Conservation (phyloP, 306 rosid genomes). For the Castanopsis chinensis region DNA sequence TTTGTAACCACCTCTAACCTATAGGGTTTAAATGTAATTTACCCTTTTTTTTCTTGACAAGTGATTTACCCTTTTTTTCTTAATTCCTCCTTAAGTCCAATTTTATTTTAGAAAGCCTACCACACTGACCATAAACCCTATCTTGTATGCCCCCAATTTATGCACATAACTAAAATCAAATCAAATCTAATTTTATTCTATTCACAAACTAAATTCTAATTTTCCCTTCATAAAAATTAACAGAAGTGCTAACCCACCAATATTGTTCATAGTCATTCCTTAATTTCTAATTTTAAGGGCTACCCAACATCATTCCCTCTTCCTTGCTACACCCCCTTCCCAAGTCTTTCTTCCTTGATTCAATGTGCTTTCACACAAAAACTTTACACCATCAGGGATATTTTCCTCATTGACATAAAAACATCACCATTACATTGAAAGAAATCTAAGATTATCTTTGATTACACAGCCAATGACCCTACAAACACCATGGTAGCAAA, state of each 20-base stretch:
- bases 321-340: neutral
- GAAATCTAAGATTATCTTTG: neutral
- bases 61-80: neutral
- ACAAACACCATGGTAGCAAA: too few species aligned
- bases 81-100: neutral
- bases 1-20: too few species aligned
- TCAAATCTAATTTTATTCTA: neutral
- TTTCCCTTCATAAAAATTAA: neutral
- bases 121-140: neutral
- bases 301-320: neutral
- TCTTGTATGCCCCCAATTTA: neutral
- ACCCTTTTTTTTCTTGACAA: too few species aligned
- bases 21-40: too few species aligned
- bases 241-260: neutral
- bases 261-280: neutral
- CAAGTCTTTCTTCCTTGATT: neutral
- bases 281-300: neutral
- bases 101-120: neutral
- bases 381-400: neutral
- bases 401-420: neutral
- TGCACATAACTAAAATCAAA: neutral
- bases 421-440: neutral
- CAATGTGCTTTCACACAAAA: neutral
- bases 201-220: neutral
- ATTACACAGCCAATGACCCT: too few species aligned